Conservation (phyloP, 139 green algal genomes). For the Tetradesmus obliquus region DNA sequence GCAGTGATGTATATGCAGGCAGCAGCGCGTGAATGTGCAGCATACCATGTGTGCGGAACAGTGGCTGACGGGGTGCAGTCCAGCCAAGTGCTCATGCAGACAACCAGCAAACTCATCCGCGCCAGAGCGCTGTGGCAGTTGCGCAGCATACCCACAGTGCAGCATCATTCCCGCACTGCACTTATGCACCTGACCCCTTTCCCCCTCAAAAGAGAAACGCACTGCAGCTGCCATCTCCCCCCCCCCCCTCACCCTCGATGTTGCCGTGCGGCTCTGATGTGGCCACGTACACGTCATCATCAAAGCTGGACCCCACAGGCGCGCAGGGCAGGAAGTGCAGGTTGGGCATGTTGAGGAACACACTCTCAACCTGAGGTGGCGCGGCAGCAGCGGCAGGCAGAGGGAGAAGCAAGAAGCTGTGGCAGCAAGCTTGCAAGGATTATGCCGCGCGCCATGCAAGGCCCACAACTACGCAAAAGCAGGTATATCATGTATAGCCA, state of each 20-base stretch:
- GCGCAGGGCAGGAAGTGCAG: slow-evolving; percentile 95
- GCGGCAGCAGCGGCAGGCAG: slow-evolving; percentile 13
- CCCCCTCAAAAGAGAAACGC: neutral
- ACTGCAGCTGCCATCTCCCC: neutral
- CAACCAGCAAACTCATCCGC: neutral
- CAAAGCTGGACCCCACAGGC: slow-evolving; percentile 80
- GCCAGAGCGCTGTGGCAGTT: neutral
- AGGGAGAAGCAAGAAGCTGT: neutral
- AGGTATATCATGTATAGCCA: too few relatives aligned
- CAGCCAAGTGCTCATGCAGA: neutral
- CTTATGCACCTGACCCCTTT: neutral
- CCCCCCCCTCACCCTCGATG: neutral
- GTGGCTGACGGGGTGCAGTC: neutral
- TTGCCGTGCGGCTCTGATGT: slow-evolving; percentile 89
- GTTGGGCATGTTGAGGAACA: slow-evolving; percentile 97
- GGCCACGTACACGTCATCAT: slow-evolving; percentile 95
- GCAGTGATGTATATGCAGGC: neutral
- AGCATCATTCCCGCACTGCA: neutral
- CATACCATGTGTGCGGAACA: neutral
- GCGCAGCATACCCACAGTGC: neutral
- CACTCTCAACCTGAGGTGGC: slow-evolving; percentile 70
- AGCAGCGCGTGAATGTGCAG: neutral
- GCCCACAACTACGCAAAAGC: too few relatives aligned
- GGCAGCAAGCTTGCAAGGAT: neutral
- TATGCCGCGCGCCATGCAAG: neutral